These are phyloP conservation scores for Grosmannia clavigera DNA, from an alignment of 2,329 filamentous ascomycete genomes.

Conservation along the genomic window DNA sequence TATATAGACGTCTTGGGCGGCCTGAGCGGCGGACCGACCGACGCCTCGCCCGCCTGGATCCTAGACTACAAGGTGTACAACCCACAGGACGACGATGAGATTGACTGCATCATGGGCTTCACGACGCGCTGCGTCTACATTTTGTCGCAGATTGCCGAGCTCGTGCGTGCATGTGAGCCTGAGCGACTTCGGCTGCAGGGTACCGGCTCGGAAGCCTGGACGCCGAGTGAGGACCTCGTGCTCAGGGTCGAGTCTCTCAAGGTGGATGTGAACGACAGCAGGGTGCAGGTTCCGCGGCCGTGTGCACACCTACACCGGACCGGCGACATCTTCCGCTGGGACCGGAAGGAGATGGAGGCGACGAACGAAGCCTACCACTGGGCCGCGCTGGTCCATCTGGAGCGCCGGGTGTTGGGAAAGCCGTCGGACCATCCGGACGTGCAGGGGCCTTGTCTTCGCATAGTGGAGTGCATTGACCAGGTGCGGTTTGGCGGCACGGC, in stretches of 20 bases:
- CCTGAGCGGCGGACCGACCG: slow-evolving; percentile 45
- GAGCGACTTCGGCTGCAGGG: slow-evolving; percentile 4
- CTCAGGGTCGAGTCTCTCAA: slow-evolving; percentile 47
- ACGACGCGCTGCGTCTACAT: slow-evolving; percentile 59
- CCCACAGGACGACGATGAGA: slow-evolving; percentile 48
- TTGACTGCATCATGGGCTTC: slow-evolving; percentile 74
- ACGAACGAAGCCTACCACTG: slow-evolving; percentile 72
- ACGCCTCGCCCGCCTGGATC: slow-evolving; percentile 38
- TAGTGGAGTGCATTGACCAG: slow-evolving; percentile 48
- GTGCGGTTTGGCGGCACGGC: slow-evolving; percentile 56
- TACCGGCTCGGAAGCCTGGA: slow-evolving; percentile 29
- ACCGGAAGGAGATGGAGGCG: slow-evolving; percentile 52
- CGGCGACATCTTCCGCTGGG: slow-evolving; percentile 41
- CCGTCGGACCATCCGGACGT: slow-evolving; percentile 45
- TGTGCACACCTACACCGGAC: slow-evolving; percentile 34
- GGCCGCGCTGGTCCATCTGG: slow-evolving; percentile 64
- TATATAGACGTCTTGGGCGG: slow-evolving; percentile 72
- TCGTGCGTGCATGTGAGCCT: slow-evolving; percentile 55
- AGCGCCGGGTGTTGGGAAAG: slow-evolving; percentile 58
- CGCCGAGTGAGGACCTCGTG: slow-evolving; percentile 40
- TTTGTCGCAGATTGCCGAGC: slow-evolving; percentile 57
- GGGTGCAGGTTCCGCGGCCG: slow-evolving; percentile 27
- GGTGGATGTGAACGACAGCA: slow-evolving; percentile 46
- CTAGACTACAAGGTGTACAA: slow-evolving; percentile 38
- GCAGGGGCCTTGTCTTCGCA: slow-evolving; percentile 47